These are phyloP conservation scores for Talaromyces nanjingensis DNA, from an alignment of 495 filamentous ascomycete genomes.

Conservation along the genomic window DNA sequence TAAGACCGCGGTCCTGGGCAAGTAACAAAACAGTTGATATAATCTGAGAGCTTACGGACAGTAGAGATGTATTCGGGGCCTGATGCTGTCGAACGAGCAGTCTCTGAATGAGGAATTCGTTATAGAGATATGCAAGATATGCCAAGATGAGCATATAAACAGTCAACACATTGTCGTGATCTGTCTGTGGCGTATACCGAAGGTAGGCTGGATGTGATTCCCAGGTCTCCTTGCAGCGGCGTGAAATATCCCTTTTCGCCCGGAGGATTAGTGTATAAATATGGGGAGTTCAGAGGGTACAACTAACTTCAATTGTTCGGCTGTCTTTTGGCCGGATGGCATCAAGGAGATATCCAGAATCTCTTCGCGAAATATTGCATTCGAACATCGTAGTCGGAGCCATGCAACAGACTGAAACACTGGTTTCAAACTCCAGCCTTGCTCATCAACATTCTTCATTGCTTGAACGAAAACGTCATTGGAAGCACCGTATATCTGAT, in stretches of 20 bases:
- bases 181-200: slow-evolving; percentile 22
- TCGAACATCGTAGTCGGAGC: slow-evolving; percentile 39
- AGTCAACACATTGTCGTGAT: slow-evolving; percentile 16
- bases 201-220: slow-evolving; percentile 29
- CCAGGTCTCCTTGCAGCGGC: slow-evolving; percentile 27
- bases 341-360: slow-evolving; percentile 49
- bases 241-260: slow-evolving; percentile 24
- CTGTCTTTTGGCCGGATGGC: slow-evolving; percentile 22
- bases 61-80: slow-evolving; percentile 22
- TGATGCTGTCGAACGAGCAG: slow-evolving; percentile 33
- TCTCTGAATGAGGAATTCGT: slow-evolving; percentile 38
- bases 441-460: slow-evolving; percentile 28
- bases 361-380: slow-evolving; percentile 46
- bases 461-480: slow-evolving; percentile 24
- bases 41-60: slow-evolving; percentile 29
- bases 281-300: neutral
- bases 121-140: slow-evolving; percentile 33
- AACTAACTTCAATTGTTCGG: slow-evolving; percentile 14
- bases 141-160: slow-evolving; percentile 27
- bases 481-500: slow-evolving; percentile 34
- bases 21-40: slow-evolving; percentile 26
- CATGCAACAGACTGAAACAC: slow-evolving; percentile 26
- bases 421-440: slow-evolving; percentile 45
- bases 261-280: neutral
- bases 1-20: slow-evolving; percentile 24